A percentile compares a stretch with the other conserved stretches of the same genome.
Conservation (phyloP, 2,329 filamentous ascomycete genomes). For the Fusarium sp. region DNA sequence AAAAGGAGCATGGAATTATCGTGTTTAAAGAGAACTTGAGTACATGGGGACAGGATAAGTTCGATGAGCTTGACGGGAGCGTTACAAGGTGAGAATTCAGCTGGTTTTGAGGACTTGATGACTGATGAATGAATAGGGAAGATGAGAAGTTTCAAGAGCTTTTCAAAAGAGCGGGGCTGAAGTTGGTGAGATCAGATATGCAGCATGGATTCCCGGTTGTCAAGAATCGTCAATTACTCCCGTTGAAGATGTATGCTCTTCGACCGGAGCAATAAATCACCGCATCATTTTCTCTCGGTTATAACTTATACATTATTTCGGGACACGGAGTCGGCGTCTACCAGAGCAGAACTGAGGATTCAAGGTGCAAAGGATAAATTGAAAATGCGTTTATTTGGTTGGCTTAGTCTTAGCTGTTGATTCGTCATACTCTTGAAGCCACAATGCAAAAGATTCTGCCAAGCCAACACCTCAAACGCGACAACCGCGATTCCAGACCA, state of each 20-base stretch:
- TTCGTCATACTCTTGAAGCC: not conserved
- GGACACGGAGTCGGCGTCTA: not conserved
- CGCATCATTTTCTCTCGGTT: not conserved
- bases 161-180: conserved; percentile 75
- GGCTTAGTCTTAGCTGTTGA: not conserved
- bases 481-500: accelerated
- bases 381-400: not conserved
- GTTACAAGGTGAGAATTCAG: conserved; percentile 69
- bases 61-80: conserved; percentile 78
- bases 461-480: not conserved
- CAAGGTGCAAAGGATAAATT: not conserved
- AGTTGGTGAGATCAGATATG: conserved; percentile 74
- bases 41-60: conserved; percentile 69
- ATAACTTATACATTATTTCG: not conserved
- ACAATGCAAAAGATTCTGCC: not conserved
- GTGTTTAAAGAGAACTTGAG: conserved; percentile 74
- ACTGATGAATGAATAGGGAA: conserved; percentile 44
- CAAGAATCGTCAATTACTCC: conserved; percentile 62
- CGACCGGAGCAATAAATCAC: conserved; percentile 53
- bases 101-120: accelerated
- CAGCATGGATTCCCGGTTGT: conserved; percentile 75
- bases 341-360: not conserved
- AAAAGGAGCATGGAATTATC: conserved; percentile 43
- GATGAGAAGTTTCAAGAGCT: conserved; percentile 76
- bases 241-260: conserved; percentile 82